Percentiles rank a stretch among this genome's conserved stretches.
phyloP scores from a whole-genome alignment of 768 basidiomycete genomes.

The Amanita subjunquillea region DNA sequence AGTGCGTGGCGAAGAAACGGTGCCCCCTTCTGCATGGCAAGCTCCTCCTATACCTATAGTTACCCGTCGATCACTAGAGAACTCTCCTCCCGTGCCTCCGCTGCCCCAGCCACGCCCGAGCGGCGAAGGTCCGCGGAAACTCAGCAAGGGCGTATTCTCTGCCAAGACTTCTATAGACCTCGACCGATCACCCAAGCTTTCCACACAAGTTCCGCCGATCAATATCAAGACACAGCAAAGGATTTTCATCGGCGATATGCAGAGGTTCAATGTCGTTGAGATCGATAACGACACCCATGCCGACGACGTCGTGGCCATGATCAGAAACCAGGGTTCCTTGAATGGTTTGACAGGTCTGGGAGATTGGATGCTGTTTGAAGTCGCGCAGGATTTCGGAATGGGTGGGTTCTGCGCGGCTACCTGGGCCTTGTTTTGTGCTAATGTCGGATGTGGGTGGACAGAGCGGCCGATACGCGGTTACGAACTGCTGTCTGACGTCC shows the following conservation, averaged over 20 bases:
- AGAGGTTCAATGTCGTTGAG: conserved; percentile 67
- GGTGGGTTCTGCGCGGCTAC: conserved; percentile 41
- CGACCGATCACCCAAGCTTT: conserved; percentile 12
- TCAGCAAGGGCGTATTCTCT: background rate
- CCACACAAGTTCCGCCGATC: conserved; percentile 15
- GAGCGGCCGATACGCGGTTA: conserved; percentile 88
- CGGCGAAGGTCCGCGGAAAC: background rate
- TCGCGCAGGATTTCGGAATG: conserved; percentile 88
- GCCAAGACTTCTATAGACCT: conserved; percentile 14
- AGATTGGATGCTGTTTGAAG: conserved; percentile 86
- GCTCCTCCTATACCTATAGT: background rate
- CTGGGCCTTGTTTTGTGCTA: conserved; percentile 2
- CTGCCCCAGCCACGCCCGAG: background rate
- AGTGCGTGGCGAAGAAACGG: background rate
- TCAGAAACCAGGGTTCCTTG: conserved; percentile 59
- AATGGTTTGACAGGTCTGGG: conserved; percentile 45
- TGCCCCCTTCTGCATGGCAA: conserved; percentile 5
- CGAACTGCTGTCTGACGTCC: conserved; percentile 72
- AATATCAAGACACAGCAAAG: conserved; percentile 45
- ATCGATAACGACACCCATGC: conserved; percentile 59
- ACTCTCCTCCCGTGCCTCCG: background rate
- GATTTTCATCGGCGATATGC: conserved; percentile 69
- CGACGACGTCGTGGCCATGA: conserved; percentile 56
- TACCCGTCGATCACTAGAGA: background rate
- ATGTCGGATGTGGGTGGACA: conserved; percentile 16